These are phyloP conservation scores for Heterobasidion annosum DNA, from an alignment of 1,284 basidiomycete species.

Conservation along the genomic window DNA sequence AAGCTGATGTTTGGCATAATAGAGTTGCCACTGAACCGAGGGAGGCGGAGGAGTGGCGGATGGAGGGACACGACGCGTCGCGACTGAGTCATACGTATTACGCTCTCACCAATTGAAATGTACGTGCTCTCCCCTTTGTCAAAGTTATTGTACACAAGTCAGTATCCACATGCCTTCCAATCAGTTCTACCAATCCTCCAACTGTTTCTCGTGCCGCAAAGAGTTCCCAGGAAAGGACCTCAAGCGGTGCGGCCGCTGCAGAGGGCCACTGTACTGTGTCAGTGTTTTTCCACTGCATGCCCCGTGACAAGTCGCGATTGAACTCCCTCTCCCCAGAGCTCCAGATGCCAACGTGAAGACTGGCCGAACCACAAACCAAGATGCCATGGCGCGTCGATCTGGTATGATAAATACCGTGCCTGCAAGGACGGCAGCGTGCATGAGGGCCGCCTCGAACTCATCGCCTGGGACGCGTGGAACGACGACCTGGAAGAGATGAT, in stretches of 20 bases:
- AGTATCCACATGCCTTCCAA: no score
- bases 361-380: background rate
- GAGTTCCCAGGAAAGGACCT: background rate
- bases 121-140: no score
- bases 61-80: no score
- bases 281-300: background rate
- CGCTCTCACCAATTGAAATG: no score
- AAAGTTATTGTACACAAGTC: no score
- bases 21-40: no score
- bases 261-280: background rate
- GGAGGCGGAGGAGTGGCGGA: no score
- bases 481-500: background rate
- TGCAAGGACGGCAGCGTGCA: background rate
- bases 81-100: no score
- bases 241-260: background rate
- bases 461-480: background rate
- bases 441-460: background rate
- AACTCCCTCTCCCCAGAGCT: background rate
- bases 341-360: background rate
- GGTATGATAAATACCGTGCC: background rate
- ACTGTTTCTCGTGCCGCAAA: background rate
- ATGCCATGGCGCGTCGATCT: background rate
- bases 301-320: background rate
- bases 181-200: no score
- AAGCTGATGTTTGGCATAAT: no score